Evolutionary conservation across 441 rosid species (phyloP), one percentile per base, ranked within the genome.

Genomic region (Oxalis stricta): DNA sequence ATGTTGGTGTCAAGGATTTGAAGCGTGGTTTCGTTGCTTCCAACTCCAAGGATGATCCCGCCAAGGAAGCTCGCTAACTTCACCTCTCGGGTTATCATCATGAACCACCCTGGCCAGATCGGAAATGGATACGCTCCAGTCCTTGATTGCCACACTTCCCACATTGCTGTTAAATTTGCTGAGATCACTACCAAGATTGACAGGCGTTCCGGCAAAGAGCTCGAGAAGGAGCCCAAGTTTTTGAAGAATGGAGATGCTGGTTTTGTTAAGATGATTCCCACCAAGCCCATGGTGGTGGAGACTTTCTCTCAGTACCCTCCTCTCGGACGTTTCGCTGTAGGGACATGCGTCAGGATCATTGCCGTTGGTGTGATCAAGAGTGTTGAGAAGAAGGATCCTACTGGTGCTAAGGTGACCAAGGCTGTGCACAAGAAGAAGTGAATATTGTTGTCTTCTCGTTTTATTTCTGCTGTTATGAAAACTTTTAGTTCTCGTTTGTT

Each of bases 241-340:
- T 41, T 69, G 66, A 70, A 70, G 66, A 65, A 70, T 12, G 75
- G 76, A 8, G 76, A 70, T 56, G 70, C 72, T 2, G 72, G 76
- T 0, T 19, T 70, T n/a, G 48, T 71, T 2, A 71, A 71, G 77
- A 71, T 71, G 77, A 41, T 64, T 58, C 75, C 75, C 31, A 69
- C 71, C 41, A 69, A 64, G 71, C 75, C 75, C 21, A 69, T 69
- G 75, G 70, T 64, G 14, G 75, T 69, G 6, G 66, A 65, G 51
- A 56, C 71, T 12, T 60, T 65, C 63, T 52, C 71, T 0, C 48
- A 33, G 46, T 65, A 60, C 24, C 71, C 71, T 1, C 71, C 63
- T 1, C 59, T 65, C 0, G 71, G 71, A 5, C 63, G 70, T 31
- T 65, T 65, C 22, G 70, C 70, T 0, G 70, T 64, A 45, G 65